phyloP scores from a whole-genome alignment of 2,329 filamentous ascomycete species.

The Leptographium wingfieldii region DNA sequence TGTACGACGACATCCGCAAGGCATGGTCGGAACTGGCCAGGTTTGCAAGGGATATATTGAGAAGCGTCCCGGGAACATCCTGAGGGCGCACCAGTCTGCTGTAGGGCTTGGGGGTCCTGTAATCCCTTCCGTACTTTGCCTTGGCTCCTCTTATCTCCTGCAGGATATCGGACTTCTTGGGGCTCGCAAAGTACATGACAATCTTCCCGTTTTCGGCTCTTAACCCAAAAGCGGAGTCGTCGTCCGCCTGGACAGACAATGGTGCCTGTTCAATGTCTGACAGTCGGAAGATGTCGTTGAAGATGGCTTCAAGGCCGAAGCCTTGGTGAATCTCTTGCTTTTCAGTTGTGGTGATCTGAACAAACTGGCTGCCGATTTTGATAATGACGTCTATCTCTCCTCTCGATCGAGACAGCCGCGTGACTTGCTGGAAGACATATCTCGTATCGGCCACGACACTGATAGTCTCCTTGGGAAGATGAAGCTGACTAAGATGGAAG shows the following conservation, averaged over 20 bases:
- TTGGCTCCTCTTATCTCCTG: conserved; percentile 52
- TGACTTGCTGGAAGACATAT: conserved; percentile 53
- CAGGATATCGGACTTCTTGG: conserved; percentile 49
- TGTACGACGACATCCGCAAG: conserved; percentile 53
- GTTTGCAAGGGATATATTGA: conserved; percentile 56
- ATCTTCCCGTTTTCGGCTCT: conserved; percentile 57
- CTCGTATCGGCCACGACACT: conserved; percentile 54
- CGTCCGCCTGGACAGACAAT: conserved; percentile 50
- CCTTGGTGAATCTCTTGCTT: conserved; percentile 56
- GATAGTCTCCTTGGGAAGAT: conserved; percentile 58
- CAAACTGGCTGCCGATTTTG: conserved; percentile 56
- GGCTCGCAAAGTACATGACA: conserved; percentile 59
- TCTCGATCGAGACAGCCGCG: conserved; percentile 52
- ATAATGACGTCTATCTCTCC: conserved; percentile 59
- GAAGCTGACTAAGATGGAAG: conserved; percentile 53
- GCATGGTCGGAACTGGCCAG: conserved; percentile 48
- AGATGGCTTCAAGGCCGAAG: conserved; percentile 46
- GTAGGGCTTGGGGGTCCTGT: conserved; percentile 44
- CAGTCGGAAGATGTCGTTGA: conserved; percentile 59
- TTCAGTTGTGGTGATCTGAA: conserved; percentile 56
- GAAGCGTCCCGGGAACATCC: conserved; percentile 55
- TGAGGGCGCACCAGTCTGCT: conserved; percentile 56
- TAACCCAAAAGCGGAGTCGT: conserved; percentile 54
- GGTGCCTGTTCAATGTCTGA: conserved; percentile 56
- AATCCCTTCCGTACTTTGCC: conserved; percentile 51